These are phyloP conservation scores for Phytophthora syringae DNA, from an alignment of 352 stramenopile species.

Conservation along the genomic window DNA sequence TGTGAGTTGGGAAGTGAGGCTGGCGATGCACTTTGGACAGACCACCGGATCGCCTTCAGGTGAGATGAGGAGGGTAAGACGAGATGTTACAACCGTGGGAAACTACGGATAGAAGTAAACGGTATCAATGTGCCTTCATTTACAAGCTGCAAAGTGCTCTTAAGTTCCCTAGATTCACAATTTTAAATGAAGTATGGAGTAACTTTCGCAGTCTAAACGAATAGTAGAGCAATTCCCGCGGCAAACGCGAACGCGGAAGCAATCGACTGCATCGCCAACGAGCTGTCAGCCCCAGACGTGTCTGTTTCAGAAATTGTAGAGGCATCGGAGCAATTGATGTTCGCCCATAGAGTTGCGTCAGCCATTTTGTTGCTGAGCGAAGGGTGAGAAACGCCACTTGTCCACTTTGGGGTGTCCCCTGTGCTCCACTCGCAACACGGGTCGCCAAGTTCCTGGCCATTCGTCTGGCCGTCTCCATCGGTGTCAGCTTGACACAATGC, in stretches of 20 bases:
- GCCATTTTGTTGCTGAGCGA: constrained; percentile 1
- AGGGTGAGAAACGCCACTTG: constrained; percentile 10
- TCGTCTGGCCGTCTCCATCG: constrained; percentile 13
- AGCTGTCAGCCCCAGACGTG: constrained; percentile 1
- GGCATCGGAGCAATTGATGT: constrained; percentile 7
- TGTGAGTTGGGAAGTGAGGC: no score
- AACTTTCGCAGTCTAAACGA: neutral
- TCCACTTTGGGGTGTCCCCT: constrained; percentile 2
- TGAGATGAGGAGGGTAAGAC: no score
- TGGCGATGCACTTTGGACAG: no score
- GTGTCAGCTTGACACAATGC: constrained; percentile 14
- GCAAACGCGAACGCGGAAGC: constrained; percentile 1
- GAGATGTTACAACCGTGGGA: no score
- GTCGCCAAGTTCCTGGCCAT: constrained; percentile 13
- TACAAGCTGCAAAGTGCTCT: no score
- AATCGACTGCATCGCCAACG: neutral
- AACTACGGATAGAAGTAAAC: neutral
- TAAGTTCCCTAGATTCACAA: neutral
- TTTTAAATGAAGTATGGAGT: neutral
- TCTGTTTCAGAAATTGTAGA: neutral
- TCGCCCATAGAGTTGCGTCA: constrained; percentile 1
- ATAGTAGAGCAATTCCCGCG: constrained; percentile 1
- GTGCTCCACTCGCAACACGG: neutral
- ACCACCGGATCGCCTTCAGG: no score
- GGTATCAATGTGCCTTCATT: neutral